Conservation (phyloP, 495 filamentous ascomycete genomes). For the Lasiosphaeria hispida region DNA sequence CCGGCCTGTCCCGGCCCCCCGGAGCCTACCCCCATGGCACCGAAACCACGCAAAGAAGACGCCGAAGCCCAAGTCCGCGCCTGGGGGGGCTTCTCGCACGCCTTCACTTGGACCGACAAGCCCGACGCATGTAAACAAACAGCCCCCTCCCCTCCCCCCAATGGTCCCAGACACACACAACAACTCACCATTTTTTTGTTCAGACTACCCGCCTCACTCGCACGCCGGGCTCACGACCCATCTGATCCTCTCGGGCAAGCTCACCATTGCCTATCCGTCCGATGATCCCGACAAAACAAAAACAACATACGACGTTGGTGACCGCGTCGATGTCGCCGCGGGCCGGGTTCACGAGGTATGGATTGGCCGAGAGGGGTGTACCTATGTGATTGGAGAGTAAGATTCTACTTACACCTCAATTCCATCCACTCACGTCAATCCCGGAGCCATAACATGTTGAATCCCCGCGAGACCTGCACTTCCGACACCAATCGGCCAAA, state of each 20-base stretch:
- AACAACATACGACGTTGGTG: constrained; percentile 66
- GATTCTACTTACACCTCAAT: not conserved
- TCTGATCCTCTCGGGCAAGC: constrained; percentile 64
- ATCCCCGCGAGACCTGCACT: too few relatives aligned
- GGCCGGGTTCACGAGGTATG: constrained; percentile 76
- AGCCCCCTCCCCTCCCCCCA: not conserved
- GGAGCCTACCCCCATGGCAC: not conserved
- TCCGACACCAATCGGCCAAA: too few relatives aligned
- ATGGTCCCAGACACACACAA: not conserved
- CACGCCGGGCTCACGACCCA: constrained; percentile 72
- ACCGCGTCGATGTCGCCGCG: constrained; percentile 74
- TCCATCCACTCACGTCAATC: too few relatives aligned
- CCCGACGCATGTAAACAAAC: constrained; percentile 50
- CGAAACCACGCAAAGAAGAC: constrained; percentile 10
- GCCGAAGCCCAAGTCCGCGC: constrained; percentile 62
- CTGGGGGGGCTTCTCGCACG: constrained; percentile 78
- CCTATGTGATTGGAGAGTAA: constrained; percentile 80
- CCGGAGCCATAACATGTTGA: not conserved
- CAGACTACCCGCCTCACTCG: constrained; percentile 72
- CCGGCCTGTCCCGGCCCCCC: not conserved
- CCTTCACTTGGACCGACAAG: constrained; percentile 80
- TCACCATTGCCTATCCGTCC: constrained; percentile 73
- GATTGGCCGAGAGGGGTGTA: constrained; percentile 75
- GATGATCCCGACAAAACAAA: constrained; percentile 56
- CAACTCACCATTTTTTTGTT: not conserved